Conservation (phyloP, 148 eudicot species). For the Chenopodium berlandieri region DNA sequence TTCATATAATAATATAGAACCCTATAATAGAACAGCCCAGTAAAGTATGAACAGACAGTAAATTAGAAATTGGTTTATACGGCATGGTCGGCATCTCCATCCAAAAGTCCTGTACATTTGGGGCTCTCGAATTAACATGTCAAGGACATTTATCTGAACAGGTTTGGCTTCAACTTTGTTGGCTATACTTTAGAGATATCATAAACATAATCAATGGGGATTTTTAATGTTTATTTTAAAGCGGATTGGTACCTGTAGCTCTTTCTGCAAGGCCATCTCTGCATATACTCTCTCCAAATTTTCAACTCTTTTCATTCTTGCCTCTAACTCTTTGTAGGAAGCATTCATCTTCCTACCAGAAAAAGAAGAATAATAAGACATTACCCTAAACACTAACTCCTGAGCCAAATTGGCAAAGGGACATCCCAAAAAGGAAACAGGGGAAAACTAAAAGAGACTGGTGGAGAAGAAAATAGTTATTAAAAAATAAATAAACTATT, state of each 20-base stretch:
- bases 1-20: not conserved
- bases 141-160: not conserved
- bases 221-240: not conserved
- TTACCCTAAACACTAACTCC: no score
- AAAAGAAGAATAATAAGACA: not conserved
- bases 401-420: no score
- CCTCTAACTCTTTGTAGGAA: slow-evolving; percentile 76
- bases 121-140: not conserved
- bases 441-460: not conserved
- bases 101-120: not conserved
- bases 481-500: not conserved
- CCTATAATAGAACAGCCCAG: not conserved
- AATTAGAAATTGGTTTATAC: not conserved
- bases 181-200: not conserved
- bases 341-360: slow-evolving; percentile 54
- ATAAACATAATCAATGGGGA: not conserved
- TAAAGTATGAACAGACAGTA: not conserved
- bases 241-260: slow-evolving; percentile 60
- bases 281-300: slow-evolving; percentile 60
- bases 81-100: not conserved
- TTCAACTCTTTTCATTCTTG: slow-evolving; percentile 56
- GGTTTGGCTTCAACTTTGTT: not conserved
- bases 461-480: not conserved
- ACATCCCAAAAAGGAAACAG: not conserved
- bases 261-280: slow-evolving; percentile 86